A percentile compares a stretch with the other conserved stretches of the same genome.
phyloP scores from a whole-genome alignment of 495 filamentous ascomycete genomes.

The Thozetella sp. region DNA sequence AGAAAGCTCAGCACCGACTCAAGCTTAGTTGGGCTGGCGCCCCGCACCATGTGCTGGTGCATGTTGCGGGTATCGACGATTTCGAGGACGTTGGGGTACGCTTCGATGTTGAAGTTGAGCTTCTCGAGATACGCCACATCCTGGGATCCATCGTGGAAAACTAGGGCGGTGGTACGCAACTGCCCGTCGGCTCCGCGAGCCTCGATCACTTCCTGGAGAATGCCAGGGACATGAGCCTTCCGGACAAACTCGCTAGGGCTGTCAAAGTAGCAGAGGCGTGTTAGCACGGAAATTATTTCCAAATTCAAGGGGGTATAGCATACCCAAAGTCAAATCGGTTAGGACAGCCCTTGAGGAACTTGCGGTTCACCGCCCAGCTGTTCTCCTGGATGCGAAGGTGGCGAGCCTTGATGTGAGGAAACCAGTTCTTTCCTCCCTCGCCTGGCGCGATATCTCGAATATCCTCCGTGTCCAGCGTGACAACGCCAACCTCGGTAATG shows the following conservation, averaged over 20 bases:
- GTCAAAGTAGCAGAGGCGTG: neutral
- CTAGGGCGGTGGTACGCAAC: conserved; percentile 68
- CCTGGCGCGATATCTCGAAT: conserved; percentile 58
- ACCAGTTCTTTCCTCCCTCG: conserved; percentile 62
- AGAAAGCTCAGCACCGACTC: conserved; percentile 63
- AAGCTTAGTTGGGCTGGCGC: conserved; percentile 54
- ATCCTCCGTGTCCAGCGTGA: conserved; percentile 74
- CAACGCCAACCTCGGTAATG: conserved; percentile 86
- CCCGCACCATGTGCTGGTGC: conserved; percentile 58
- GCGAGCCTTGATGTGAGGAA: conserved; percentile 59
- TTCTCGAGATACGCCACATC: conserved; percentile 69
- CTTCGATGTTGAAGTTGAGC: conserved; percentile 60
- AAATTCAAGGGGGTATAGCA: conserved; percentile 17
- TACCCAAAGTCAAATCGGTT: conserved; percentile 77
- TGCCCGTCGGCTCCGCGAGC: conserved; percentile 11
- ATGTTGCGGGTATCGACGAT: conserved; percentile 70
- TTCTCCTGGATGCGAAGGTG: conserved; percentile 81
- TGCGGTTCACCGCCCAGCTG: conserved; percentile 58
- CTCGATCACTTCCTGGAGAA: conserved; percentile 28
- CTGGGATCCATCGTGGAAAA: conserved; percentile 70
- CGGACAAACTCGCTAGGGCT: conserved; percentile 35
- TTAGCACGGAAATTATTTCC: conserved; percentile 22
- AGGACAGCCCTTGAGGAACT: conserved; percentile 70
- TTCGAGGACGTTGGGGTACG: conserved; percentile 57
- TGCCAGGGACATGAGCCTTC: conserved; percentile 4